A percentile compares a stretch with the other conserved stretches of the same genome.
Conservation (phyloP, 1,139 yeast species). For the Debaryomyces singareniensis region DNA sequence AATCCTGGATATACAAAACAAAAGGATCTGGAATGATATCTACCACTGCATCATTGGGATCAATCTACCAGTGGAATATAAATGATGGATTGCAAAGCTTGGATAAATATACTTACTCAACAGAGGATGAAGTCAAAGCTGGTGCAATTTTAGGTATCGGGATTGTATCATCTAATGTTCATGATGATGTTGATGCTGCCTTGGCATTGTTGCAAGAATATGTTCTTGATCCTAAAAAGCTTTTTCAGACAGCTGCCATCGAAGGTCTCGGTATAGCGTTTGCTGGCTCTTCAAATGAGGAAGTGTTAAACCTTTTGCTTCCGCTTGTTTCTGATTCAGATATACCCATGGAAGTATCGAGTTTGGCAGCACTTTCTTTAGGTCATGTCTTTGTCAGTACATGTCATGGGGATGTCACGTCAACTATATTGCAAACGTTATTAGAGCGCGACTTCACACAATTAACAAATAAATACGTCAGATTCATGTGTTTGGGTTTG, state of each 20-base stretch:
- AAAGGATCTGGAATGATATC: slow-evolving; percentile 92
- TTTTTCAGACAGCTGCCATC: slow-evolving; percentile 73
- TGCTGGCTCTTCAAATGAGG: slow-evolving; percentile 90
- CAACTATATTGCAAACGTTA: slow-evolving; percentile 82
- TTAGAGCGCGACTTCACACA: slow-evolving; percentile 79
- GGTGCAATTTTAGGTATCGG: slow-evolving; percentile 98
- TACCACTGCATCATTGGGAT: slow-evolving; percentile 88
- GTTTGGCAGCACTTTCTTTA: slow-evolving; percentile 84
- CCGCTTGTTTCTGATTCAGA: slow-evolving; percentile 86
- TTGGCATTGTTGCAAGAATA: slow-evolving; percentile 80
- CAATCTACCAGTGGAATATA: slow-evolving; percentile 87
- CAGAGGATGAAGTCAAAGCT: slow-evolving; percentile 84
- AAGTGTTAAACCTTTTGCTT: slow-evolving; percentile 65
- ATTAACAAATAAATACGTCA: slow-evolving; percentile 78
- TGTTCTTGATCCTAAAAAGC: slow-evolving; percentile 41
- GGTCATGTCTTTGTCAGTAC: slow-evolving; percentile 96
- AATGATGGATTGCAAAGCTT: slow-evolving; percentile 84
- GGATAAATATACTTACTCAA: slow-evolving; percentile 83
- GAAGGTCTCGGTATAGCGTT: slow-evolving; percentile 92
- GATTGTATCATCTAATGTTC: slow-evolving; percentile 88
- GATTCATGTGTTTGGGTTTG: slow-evolving; percentile 86
- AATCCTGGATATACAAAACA: slow-evolving; percentile 86
- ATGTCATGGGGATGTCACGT: slow-evolving; percentile 89
- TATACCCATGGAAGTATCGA: slow-evolving; percentile 68
- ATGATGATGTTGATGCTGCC: slow-evolving; percentile 94